Conservation (phyloP, 805 yeast species). For the Yamadazyma ubonensis region DNA sequence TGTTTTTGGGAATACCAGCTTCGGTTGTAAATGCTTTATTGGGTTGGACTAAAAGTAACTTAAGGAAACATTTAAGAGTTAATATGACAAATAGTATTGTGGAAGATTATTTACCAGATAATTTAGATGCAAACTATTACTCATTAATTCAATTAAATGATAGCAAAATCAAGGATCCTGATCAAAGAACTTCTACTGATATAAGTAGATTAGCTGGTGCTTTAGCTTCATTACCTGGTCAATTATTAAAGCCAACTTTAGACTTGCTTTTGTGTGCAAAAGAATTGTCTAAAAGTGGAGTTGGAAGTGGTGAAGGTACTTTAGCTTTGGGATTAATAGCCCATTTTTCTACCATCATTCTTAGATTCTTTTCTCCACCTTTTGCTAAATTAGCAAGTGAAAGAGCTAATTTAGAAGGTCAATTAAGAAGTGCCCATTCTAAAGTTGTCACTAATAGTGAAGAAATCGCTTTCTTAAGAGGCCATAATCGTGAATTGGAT, state of each 20-base stretch:
- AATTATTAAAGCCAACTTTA: slow-evolving; percentile 76
- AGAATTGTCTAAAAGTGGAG: slow-evolving; percentile 64
- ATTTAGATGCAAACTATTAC: slow-evolving; percentile 69
- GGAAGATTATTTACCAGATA: slow-evolving; percentile 69
- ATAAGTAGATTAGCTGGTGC: slow-evolving; percentile 71
- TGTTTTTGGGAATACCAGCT: slow-evolving; percentile 84
- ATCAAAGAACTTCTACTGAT: slow-evolving; percentile 80
- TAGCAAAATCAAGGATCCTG: slow-evolving; percentile 63
- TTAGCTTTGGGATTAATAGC: slow-evolving; percentile 76
- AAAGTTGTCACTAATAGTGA: slow-evolving; percentile 76
- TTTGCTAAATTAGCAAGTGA: slow-evolving; percentile 78
- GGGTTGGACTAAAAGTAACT: slow-evolving; percentile 55
- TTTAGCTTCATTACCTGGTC: slow-evolving; percentile 74
- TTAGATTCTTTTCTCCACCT: slow-evolving; percentile 82
- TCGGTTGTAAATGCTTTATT: slow-evolving; percentile 73
- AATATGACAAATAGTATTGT: slow-evolving; percentile 65
- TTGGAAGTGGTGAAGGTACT: slow-evolving; percentile 75
- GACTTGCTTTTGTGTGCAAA: slow-evolving; percentile 80
- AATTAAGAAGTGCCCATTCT: slow-evolving; percentile 78
- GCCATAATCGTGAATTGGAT: slow-evolving; percentile 76
- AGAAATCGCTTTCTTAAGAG: slow-evolving; percentile 82
- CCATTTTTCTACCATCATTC: slow-evolving; percentile 70
- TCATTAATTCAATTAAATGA: slow-evolving; percentile 61
- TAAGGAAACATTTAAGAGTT: slow-evolving; percentile 58
- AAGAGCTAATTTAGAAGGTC: slow-evolving; percentile 79